phyloP scores from a whole-genome alignment of 2,329 filamentous ascomycete genomes.

The Colletotrichum neosansevieriae region DNA sequence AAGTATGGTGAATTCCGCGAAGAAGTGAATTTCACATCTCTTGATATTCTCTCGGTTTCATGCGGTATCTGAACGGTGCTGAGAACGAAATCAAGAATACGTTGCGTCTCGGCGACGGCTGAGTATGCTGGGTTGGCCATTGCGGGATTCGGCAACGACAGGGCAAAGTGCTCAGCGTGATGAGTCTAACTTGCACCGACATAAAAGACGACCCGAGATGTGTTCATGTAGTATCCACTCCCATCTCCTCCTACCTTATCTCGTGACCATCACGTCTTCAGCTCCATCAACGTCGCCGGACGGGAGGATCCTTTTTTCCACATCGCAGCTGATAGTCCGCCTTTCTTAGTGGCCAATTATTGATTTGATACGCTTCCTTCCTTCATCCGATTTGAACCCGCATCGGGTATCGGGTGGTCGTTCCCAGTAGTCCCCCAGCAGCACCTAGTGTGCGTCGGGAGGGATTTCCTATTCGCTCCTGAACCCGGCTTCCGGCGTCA shows the following conservation, averaged over 20 bases:
- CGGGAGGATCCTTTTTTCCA: slow-evolving; percentile 10
- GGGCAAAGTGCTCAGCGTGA: neutral
- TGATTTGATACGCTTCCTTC: neutral
- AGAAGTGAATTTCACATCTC: slow-evolving; percentile 49
- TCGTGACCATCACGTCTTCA: neutral
- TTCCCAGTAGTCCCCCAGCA: slow-evolving; percentile 7
- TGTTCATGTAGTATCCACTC: slow-evolving; percentile 5
- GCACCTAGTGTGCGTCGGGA: neutral
- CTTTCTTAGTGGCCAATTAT: neutral
- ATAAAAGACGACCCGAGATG: neutral
- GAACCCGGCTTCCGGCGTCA: slow-evolving; percentile 21
- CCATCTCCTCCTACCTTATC: too few relatives aligned
- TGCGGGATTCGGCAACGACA: neutral
- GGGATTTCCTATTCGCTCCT: neutral
- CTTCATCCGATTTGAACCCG: slow-evolving; percentile 25
- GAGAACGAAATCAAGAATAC: slow-evolving; percentile 47
- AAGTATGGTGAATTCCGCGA: slow-evolving; percentile 56
- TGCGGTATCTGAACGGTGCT: slow-evolving; percentile 46
- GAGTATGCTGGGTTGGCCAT: slow-evolving; percentile 42
- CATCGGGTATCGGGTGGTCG: slow-evolving; percentile 21
- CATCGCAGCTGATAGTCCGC: neutral
- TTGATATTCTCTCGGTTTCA: slow-evolving; percentile 43
- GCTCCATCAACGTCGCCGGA: neutral
- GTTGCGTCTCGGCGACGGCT: slow-evolving; percentile 44
- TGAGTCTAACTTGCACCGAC: neutral